Conservation (phyloP, 1,139 yeast species). For the Pichia sp. region DNA sequence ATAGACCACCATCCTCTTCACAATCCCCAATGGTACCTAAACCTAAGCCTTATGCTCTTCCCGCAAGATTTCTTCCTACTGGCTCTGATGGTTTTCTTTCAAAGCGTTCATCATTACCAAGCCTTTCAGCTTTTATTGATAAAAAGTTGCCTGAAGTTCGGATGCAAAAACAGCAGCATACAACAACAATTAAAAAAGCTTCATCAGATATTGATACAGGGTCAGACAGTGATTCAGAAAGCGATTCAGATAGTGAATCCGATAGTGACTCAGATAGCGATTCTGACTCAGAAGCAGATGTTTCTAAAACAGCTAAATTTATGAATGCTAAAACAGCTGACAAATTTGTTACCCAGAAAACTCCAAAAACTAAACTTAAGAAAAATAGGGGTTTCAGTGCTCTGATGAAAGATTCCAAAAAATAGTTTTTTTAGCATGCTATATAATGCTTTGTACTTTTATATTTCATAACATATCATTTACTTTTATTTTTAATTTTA, state of each 20-base stretch:
- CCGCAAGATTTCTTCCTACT: too few species aligned
- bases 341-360: conserved; percentile 30
- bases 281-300: conserved; percentile 6
- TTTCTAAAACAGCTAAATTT: conserved; percentile 21
- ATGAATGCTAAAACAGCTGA: conserved; percentile 38
- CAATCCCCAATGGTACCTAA: too few species aligned
- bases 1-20: too few species aligned
- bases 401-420: conserved; percentile 46
- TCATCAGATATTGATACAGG: conserved; percentile 18
- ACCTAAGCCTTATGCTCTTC: not conserved
- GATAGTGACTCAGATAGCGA: conserved; percentile 24
- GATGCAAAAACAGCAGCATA: conserved; percentile 27
- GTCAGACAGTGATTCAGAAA: conserved; percentile 20
- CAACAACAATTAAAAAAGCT: conserved; percentile 11
- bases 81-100: conserved; percentile 2
- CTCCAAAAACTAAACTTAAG: conserved; percentile 30
- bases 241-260: conserved; percentile 24
- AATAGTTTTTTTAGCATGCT: conserved; percentile 11
- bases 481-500: not conserved
- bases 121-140: conserved; percentile 50
- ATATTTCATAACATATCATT: not conserved
- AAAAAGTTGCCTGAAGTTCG: conserved; percentile 59
- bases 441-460: too few species aligned
- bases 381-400: conserved; percentile 45
- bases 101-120: conserved; percentile 37